These are phyloP conservation scores for Aureobasidium sp. DNA, from an alignment of 2,329 filamentous ascomycete species.

Conservation along the genomic window DNA sequence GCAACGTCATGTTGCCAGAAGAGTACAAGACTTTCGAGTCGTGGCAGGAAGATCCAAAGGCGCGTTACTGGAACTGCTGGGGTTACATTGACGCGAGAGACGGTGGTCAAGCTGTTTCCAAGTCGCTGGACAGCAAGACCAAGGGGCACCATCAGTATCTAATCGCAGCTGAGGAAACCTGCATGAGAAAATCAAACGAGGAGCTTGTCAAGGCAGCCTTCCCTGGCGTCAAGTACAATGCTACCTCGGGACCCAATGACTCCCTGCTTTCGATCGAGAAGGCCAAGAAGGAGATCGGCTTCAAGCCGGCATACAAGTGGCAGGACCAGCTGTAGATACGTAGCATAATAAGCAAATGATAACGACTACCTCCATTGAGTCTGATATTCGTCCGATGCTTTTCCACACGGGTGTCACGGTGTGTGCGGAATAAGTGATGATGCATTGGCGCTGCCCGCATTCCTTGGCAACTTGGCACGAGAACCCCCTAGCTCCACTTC, in stretches of 20 bases:
- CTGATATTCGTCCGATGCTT: no score
- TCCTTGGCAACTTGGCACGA: no score
- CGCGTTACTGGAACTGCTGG: constrained; percentile 31
- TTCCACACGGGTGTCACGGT: no score
- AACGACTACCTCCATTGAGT: no score
- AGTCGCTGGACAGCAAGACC: constrained; percentile 25
- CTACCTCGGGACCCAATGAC: constrained; percentile 25
- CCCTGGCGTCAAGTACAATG: constrained; percentile 28
- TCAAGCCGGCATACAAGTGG: constrained; percentile 28
- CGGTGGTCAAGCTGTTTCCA: constrained; percentile 27
- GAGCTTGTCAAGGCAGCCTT: constrained; percentile 29
- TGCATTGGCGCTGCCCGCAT: no score
- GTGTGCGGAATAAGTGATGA: no score
- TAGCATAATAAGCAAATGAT: neutral
- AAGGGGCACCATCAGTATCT: constrained; percentile 29
- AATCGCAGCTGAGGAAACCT: constrained; percentile 28
- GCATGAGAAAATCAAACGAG: constrained; percentile 29
- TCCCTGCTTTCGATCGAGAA: constrained; percentile 29
- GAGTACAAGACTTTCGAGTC: constrained; percentile 27
- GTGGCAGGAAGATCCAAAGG: constrained; percentile 29
- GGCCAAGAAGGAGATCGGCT: constrained; percentile 30
- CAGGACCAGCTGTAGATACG: constrained; percentile 25
- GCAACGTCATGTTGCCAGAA: constrained; percentile 30
- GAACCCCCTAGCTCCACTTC: no score
- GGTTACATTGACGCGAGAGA: constrained; percentile 29